Evolutionary conservation across 2,329 filamentous ascomycete genomes (phyloP).

Genomic region (Fusarium albidum): DNA sequence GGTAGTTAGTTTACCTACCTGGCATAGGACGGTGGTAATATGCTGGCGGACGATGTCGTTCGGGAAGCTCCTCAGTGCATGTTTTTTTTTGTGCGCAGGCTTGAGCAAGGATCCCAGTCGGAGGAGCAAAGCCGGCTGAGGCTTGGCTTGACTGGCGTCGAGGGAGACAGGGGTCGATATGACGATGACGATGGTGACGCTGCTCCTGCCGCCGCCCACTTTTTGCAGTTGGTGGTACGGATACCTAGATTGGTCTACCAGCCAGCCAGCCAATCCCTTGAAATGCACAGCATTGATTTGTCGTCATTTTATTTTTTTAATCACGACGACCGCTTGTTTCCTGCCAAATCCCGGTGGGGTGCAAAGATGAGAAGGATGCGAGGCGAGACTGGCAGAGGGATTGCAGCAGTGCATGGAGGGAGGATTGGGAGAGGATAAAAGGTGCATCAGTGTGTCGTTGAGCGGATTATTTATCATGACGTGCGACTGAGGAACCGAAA

Average conservation of each 20-base stretch:
- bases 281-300: constrained; percentile 30
- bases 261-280: constrained; percentile 34
- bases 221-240: constrained; percentile 29
- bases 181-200: constrained; percentile 32
- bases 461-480: constrained; percentile 1
- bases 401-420: not conserved
- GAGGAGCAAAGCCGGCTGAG: constrained; percentile 23
- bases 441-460: not conserved
- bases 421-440: not conserved
- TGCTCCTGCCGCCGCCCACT: constrained; percentile 21
- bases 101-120: constrained; percentile 12
- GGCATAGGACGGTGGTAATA: constrained; percentile 24
- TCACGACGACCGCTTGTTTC: constrained; percentile 21
- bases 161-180: constrained; percentile 9
- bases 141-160: constrained; percentile 26
- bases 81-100: constrained; percentile 10
- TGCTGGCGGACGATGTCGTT: constrained; percentile 12
- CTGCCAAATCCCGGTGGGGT: constrained; percentile 13
- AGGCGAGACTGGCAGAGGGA: not conserved
- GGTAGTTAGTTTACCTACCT: constrained; percentile 17
- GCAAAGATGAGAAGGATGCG: constrained; percentile 6
- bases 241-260: too few relatives aligned
- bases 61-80: constrained; percentile 14
- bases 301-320: constrained; percentile 16
- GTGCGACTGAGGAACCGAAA: constrained; percentile 5